Percentiles rank a stretch among this genome's conserved stretches.
phyloP scores from a whole-genome alignment of 805 yeast genomes.

The Myxozyma melibiosi region DNA sequence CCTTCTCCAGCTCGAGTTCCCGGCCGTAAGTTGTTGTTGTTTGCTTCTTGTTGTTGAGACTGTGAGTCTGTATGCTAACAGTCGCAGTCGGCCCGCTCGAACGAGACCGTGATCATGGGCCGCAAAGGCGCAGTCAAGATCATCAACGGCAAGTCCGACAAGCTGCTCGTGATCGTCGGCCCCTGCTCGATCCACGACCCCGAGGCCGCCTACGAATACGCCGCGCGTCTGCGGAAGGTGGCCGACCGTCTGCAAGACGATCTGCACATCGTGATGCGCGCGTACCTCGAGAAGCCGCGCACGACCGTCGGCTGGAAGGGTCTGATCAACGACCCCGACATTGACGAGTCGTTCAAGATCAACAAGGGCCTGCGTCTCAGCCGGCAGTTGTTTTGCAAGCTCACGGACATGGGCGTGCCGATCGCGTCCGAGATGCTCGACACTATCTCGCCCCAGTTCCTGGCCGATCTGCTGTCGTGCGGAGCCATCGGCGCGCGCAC shows the following conservation, averaged over 20 bases:
- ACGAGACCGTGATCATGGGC: slow-evolving; percentile 68
- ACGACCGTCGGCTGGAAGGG: slow-evolving; percentile 99
- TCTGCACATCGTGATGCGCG: slow-evolving; percentile 89
- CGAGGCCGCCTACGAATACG: slow-evolving; percentile 86
- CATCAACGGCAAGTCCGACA: slow-evolving; percentile 75
- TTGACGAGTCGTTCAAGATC: slow-evolving; percentile 88
- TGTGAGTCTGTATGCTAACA: slow-evolving; percentile 40
- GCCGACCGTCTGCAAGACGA: slow-evolving; percentile 74
- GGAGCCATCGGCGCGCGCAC: slow-evolving; percentile 99
- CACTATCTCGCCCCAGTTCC: slow-evolving; percentile 94
- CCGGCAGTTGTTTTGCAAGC: slow-evolving; percentile 78
- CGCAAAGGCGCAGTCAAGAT: slow-evolving; percentile 78
- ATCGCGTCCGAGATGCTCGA: slow-evolving; percentile 98
- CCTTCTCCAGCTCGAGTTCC: slow-evolving; percentile 80
- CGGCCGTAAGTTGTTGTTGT: slow-evolving; percentile 40
- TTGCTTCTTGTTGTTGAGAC: neutral
- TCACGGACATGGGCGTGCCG: slow-evolving; percentile 80
- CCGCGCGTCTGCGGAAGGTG: slow-evolving; percentile 63
- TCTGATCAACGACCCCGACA: slow-evolving; percentile 92
- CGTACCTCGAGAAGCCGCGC: slow-evolving; percentile 96
- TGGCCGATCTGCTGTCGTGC: slow-evolving; percentile 84
- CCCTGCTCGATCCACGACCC: slow-evolving; percentile 97
- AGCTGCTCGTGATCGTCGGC: slow-evolving; percentile 85
- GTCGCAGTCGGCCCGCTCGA: slow-evolving; percentile 18
- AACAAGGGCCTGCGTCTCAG: slow-evolving; percentile 90